Conservation (phyloP, 495 filamentous ascomycete genomes). For the Neurospora tetrasperma region DNA sequence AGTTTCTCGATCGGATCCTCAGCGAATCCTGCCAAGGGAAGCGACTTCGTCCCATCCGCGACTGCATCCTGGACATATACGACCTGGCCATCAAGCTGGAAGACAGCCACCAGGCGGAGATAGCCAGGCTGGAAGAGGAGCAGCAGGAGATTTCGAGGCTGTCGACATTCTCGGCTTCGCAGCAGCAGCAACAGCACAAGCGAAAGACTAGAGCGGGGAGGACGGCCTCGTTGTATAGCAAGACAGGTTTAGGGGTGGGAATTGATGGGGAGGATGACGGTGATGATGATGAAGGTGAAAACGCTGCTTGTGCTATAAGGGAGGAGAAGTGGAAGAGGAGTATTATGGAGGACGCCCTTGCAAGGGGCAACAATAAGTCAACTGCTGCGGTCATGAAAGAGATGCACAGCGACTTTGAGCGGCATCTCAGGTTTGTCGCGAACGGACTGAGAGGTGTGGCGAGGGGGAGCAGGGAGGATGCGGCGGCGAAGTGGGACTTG, state of each 20-base stretch:
- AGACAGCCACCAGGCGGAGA: constrained; percentile 32
- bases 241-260: constrained; percentile 9
- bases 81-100: constrained; percentile 44
- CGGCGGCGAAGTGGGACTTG: constrained; percentile 45
- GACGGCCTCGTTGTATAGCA: not conserved
- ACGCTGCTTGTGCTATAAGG: not conserved
- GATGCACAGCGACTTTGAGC: constrained; percentile 39
- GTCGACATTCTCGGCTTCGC: constrained; percentile 18
- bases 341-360: not conserved
- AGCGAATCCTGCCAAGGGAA: constrained; percentile 56
- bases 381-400: constrained; percentile 32
- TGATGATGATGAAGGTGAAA: constrained; percentile 27
- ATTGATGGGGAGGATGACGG: constrained; percentile 19
- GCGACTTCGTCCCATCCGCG: constrained; percentile 52
- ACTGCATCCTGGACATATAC: constrained; percentile 55
- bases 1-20: constrained; percentile 50
- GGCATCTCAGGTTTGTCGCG: constrained; percentile 42
- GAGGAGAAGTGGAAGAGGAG: not conserved
- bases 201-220: not conserved
- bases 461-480: constrained; percentile 43
- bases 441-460: constrained; percentile 46
- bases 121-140: constrained; percentile 28
- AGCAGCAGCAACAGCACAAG: not conserved
- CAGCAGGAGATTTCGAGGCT: constrained; percentile 28
- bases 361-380: constrained; percentile 12